Base-by-base conservation (phyloP, 108 stramenopile genomes). In the Nitzschia palea region DNA sequence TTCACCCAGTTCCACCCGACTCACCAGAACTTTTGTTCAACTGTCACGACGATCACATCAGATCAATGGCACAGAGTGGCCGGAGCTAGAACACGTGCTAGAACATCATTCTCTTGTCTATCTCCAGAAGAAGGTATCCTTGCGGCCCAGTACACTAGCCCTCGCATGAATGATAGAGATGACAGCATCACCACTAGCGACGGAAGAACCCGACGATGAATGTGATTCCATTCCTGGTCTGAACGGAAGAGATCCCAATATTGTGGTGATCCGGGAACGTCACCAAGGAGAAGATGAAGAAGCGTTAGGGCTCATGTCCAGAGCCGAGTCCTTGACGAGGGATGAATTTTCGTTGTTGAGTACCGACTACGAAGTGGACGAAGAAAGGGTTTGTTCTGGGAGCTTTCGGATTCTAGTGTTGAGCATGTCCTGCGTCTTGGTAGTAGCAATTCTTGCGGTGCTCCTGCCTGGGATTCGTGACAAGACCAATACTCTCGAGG, bases 201-300 rank as follows among this genome's bases (percentile, higher is more conserved):
- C 44, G 10, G 65, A 65, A 32, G 65, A 65, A 1, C 51, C 65
- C 5, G 65, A 53, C 52, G 65, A 65, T 52, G 52, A 54, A 10
- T 10, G 40, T 32, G 52, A 47, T 47, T 14, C 23, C 62, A 26
- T 6, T 14, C 8, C 9, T 45, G 62, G 29, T 30, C 9, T 27
- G 42, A 18, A 42, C 35, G n/a, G 17, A 22, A 15, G 37, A 27
- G 25, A 52, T 53, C 18, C 20, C 3, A 20, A 60, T 26, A 22
- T 60, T 43, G 37, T 26, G 1, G 25, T 25, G 17, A 34, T 25
- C 1, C 2, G 25, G 14, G 27, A 26, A 14, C 1, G 14, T 40
- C 59, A 60, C n/a, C 40, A 60, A 5, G 59, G 23, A 0, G 59
- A 43, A 23, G 59, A 60, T 26, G 59, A 60, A 9, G 33, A 59